Base-by-base conservation (phyloP, 2,329 filamentous ascomycete species). In the Diaporthe vaccinii region DNA sequence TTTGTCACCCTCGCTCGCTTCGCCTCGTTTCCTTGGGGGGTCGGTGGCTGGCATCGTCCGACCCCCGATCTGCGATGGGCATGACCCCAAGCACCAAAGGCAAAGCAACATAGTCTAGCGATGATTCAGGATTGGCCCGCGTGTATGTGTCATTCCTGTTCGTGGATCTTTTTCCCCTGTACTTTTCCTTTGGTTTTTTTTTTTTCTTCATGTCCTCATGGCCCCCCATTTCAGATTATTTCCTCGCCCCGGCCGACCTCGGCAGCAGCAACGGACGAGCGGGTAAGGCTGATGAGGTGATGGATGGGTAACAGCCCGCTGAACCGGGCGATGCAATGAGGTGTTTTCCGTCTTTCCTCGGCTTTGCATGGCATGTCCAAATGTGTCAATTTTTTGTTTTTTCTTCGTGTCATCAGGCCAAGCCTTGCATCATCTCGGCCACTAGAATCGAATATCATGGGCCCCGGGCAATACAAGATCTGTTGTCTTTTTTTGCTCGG, bases 261-360 rank as follows among this genome's bases (percentile, higher is more conserved):
- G 75, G 75, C 75, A 76, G 44, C n/a, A 61, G 57, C 75, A 61
- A 58, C 73, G 73, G 69, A 53, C 73, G 75, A 75, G 62, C 68
- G 69, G 73, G 73, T 73, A 75, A 73, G 73, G 73, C 69, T 75
- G 73, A 74, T 61, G 59, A 41, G 55, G 49, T 8, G n/a, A 67
- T 67, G 57, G 68, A 34, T 57, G 36, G 68, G 68, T 44, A 22
- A 57, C 49, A 72, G 44, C 62, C 71, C 67, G 59, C 65, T 72
- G n/a, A 53, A 51, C 70, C 75, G 72, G 74, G 25, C 36, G 36
- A 68, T 68, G 62, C 53, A 41, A 68, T 51, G 62, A 53, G 62
- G 62, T 34, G 62, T 68, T 68, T 49, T 68, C 44, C 62, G 44
- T 53, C 46, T 25, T 39, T 31, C 61, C 71, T 75, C 69, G 70